These are phyloP conservation scores for Dictyostelium firmibasis DNA, from an alignment of 78 protist species.

Conservation along the genomic window DNA sequence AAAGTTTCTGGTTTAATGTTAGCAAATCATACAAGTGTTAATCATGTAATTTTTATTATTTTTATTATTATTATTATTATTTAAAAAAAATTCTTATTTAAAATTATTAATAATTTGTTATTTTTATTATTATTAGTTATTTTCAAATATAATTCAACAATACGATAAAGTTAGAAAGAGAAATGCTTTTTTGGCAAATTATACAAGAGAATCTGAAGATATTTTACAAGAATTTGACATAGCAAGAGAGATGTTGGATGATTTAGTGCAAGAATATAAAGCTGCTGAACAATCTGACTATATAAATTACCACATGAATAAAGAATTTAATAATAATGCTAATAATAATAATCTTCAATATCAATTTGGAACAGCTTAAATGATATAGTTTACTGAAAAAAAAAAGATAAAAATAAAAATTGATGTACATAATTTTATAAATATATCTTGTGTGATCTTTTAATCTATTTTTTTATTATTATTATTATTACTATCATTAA, in stretches of 20 bases:
- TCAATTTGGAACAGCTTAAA: neutral
- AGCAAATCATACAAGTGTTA: conserved; percentile 98
- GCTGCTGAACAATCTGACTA: conserved; percentile 39
- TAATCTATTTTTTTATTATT: neutral
- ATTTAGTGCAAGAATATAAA: conserved; percentile 21
- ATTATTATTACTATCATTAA: neutral
- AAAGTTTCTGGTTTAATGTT: conserved; percentile 99
- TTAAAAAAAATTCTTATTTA: neutral
- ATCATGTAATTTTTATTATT: neutral
- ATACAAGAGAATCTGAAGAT: conserved; percentile 76
- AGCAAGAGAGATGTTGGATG: conserved; percentile 44
- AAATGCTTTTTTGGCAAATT: conserved; percentile 81
- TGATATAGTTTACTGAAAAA: neutral
- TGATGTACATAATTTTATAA: neutral
- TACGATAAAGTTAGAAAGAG: conserved; percentile 89
- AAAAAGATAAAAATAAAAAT: neutral
- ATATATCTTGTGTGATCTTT: neutral
- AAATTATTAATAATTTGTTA: neutral
- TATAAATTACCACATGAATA: conserved; percentile 29
- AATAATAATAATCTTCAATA: neutral
- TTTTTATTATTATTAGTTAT: conserved; percentile 2
- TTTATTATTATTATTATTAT: neutral
- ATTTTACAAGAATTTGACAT: conserved; percentile 94
- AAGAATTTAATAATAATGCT: neutral
- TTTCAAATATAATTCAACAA: conserved; percentile 48